Evolutionary conservation across 2,329 filamentous ascomycete genomes (phyloP).

Genomic region (Aspergillus pseudotamarii): DNA sequence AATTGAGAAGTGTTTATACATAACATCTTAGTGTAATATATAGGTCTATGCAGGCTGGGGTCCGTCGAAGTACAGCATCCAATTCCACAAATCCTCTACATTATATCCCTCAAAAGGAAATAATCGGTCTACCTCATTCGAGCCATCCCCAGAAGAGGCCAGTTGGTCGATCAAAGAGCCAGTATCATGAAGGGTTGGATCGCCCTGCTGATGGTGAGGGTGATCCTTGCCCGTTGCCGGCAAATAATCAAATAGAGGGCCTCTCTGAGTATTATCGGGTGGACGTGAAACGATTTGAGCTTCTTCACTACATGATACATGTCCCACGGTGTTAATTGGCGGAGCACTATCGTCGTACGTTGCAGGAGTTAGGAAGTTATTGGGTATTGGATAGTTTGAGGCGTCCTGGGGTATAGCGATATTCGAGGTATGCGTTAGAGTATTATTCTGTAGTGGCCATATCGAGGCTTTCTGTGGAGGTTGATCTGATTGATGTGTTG

Average conservation of each 20-base stretch:
- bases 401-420: not conserved
- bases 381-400: not conserved
- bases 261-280: not conserved
- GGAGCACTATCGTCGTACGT: not conserved
- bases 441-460: not conserved
- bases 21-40: not conserved
- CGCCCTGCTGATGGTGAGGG: not conserved
- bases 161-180: not conserved
- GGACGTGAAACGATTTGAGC: not conserved
- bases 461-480: not conserved
- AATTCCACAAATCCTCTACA: constrained; percentile 28
- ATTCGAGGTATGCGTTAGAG: not conserved
- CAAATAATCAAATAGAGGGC: not conserved
- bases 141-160: not conserved
- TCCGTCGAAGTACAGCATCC: constrained; percentile 25
- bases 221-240: not conserved
- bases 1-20: not conserved
- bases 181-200: not conserved
- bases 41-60: not conserved
- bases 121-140: constrained; percentile 11
- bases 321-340: not conserved
- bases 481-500: not conserved
- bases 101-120: constrained; percentile 26
- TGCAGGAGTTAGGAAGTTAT: not conserved
- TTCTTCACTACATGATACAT: not conserved